Conservation (phyloP, 2,329 filamentous ascomycete species). For the Lachnellula occidentalis region DNA sequence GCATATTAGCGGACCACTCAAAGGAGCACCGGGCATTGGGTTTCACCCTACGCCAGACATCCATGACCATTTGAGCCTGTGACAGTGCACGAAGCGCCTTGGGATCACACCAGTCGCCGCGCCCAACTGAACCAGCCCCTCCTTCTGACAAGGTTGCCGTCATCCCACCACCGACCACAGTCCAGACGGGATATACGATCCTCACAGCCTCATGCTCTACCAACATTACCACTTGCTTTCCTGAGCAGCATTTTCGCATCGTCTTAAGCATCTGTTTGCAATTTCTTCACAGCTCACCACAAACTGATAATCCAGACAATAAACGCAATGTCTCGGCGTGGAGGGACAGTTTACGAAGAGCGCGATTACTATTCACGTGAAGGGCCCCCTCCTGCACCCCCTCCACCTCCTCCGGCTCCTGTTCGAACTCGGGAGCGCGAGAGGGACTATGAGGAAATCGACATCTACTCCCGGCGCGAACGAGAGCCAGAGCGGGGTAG, state of each 20-base stretch:
- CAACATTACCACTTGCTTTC: not conserved
- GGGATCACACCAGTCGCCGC: not conserved
- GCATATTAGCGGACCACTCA: not conserved
- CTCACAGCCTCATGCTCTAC: not conserved
- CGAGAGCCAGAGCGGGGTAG: slow-evolving; percentile 22
- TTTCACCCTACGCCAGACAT: not conserved
- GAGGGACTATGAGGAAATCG: slow-evolving; percentile 26
- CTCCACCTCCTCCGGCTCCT: slow-evolving; percentile 9
- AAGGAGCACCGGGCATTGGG: not conserved
- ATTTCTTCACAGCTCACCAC: not conserved
- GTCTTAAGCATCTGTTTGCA: not conserved
- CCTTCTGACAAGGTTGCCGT: not conserved
- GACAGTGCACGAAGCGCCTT: not conserved
- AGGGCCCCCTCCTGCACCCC: slow-evolving; percentile 17
- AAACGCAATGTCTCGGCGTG: slow-evolving; percentile 19
- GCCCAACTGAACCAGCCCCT: not conserved
- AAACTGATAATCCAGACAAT: not conserved
- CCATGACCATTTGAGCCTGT: not conserved
- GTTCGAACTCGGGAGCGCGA: slow-evolving; percentile 24
- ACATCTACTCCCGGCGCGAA: slow-evolving; percentile 20
- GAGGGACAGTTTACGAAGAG: slow-evolving; percentile 22
- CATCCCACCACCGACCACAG: not conserved
- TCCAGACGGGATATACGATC: not conserved
- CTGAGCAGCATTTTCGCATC: not conserved
- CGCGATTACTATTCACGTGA: slow-evolving; percentile 25